Evolutionary conservation across 192 early-diverging fungal genomes (phyloP), one percentile per base, ranked within the genome.

Genomic region (Podila verticillata): DNA sequence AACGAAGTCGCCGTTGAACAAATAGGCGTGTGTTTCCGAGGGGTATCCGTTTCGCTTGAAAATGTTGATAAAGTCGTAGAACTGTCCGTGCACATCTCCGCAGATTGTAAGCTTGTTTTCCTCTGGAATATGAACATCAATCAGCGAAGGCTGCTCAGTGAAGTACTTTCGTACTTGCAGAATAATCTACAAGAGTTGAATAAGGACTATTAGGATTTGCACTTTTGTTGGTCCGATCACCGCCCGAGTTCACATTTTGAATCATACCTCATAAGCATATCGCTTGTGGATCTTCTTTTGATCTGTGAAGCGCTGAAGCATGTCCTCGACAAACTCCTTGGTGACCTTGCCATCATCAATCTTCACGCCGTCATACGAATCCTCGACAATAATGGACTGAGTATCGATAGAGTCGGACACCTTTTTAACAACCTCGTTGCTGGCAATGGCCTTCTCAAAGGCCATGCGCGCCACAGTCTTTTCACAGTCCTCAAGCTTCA

Each of bases 1-100:
- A 19, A 99, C 98, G 89, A 99, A 99, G 77, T 99, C 98, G 62
- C 98, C 98, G 84, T 98, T 98, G 82, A 96, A 98, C 80, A 98
- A 85, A 78, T 97, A 98, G 74, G 90, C 88, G 59, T 96, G 93
- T 6, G 84, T 91, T 24, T 87, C 82, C 1, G 93, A 93, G 7
- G 98, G 98, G 56, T 91, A 85, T 7, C 98, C 98, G 83, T 97
- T 98, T 73, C 92, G 85, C 65, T 96, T 89, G 78, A 99, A 97
- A 30, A 99, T 97, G 74, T 99, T 92, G 31, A 97, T 84, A 75
- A 99, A 91, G 70, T 99, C 98, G 75, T 98, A 99, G 86, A 90
- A 99, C 89, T 99, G 98, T 81, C 89, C 98, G 73, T 99, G 98
- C 48, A 98, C 95, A 73, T 99, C 98, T 63, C 98, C 98, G 81